A percentile compares a stretch with the other conserved stretches of the same genome.
phyloP scores from a whole-genome alignment of 352 stramenopile genomes.

The Pythium coloratum region DNA sequence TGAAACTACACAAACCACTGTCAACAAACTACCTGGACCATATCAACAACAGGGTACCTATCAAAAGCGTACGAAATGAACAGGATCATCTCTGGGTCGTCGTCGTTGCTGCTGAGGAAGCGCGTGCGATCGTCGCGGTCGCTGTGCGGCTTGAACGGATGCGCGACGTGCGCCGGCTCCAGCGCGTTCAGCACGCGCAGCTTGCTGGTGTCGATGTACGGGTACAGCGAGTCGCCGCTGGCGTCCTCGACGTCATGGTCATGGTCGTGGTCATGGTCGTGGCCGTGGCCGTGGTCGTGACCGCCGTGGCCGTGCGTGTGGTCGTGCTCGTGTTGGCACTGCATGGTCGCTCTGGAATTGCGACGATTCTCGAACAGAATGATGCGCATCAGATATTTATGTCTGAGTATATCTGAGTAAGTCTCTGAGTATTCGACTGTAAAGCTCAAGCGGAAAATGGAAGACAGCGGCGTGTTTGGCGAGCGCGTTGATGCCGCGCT shows the following conservation, averaged over 20 bases:
- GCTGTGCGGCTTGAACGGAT: constrained; percentile 85
- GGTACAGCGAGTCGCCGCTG: constrained; percentile 78
- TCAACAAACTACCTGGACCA: neutral
- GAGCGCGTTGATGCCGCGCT: constrained; percentile 26
- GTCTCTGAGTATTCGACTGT: neutral
- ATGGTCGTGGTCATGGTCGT: constrained; percentile 59
- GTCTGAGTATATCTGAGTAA: neutral
- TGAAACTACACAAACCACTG: constrained; percentile 46
- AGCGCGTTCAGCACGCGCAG: constrained; percentile 76
- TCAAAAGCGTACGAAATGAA: constrained; percentile 56
- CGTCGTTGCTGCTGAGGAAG: constrained; percentile 75
- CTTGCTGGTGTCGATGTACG: constrained; percentile 87
- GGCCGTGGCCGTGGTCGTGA: constrained; percentile 46
- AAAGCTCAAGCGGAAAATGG: neutral
- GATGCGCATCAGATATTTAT: neutral
- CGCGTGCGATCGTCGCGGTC: constrained; percentile 65
- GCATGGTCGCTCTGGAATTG: constrained; percentile 16
- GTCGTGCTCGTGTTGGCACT: constrained; percentile 67
- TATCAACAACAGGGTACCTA: neutral
- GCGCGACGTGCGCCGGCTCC: constrained; percentile 51
- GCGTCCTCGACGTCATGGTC: constrained; percentile 77
- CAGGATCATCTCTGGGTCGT: constrained; percentile 84
- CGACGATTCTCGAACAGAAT: neutral
- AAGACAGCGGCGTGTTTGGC: constrained; percentile 30
- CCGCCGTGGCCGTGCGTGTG: constrained; percentile 48